Percentiles rank a stretch among this genome's conserved stretches.
These are phyloP conservation scores for Tetradesmus obliquus DNA, from an alignment of 139 green algal genomes.

Conservation along the genomic window DNA sequence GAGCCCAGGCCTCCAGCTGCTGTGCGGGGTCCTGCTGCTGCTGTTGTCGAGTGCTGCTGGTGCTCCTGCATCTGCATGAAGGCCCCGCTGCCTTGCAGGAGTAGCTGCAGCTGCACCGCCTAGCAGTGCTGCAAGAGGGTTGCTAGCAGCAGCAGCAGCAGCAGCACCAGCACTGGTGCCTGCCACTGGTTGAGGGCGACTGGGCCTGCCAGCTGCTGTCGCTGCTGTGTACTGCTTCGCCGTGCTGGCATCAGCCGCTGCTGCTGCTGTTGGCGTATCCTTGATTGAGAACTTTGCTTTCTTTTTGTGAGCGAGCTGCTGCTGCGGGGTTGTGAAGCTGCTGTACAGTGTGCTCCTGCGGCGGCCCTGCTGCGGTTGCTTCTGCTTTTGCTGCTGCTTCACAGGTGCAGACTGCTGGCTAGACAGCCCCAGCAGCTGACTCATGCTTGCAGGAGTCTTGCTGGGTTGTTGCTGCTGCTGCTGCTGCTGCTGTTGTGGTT, in stretches of 20 bases:
- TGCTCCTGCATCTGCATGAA: background rate
- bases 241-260: background rate
- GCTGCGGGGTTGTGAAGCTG: background rate
- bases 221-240: background rate
- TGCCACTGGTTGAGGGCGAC: background rate
- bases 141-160: background rate
- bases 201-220: background rate
- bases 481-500: background rate
- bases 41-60: background rate
- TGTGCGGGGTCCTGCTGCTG: constrained; percentile 11
- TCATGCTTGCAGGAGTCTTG: background rate
- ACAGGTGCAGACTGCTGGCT: background rate
- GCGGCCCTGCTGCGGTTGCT: constrained; percentile 15
- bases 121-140: constrained; percentile 22
- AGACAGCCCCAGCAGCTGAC: constrained; percentile 1
- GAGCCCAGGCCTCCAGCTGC: background rate
- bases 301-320: constrained; percentile 27
- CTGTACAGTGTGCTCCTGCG: background rate
- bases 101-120: background rate
- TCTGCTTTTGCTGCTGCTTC: background rate
- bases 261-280: background rate
- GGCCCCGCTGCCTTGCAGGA: background rate
- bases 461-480: constrained; percentile 4
- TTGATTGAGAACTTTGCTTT: constrained; percentile 31
- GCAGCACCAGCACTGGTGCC: background rate